Conservation (phyloP, 1,284 basidiomycete genomes). For the Heterobasidion occidentale region DNA sequence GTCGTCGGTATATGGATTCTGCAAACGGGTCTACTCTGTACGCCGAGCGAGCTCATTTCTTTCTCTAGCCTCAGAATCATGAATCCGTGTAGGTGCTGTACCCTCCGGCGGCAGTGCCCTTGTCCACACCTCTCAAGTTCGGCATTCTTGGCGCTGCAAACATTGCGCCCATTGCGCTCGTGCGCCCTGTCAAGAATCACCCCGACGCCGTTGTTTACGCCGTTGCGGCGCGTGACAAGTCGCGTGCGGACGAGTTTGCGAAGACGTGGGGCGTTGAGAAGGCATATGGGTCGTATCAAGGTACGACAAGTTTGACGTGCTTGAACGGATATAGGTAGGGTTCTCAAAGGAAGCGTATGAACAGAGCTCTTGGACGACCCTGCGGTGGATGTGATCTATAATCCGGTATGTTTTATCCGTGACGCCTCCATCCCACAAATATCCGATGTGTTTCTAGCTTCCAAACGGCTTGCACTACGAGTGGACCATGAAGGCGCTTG, state of each 20-base stretch:
- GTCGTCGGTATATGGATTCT: neutral
- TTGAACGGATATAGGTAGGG: neutral
- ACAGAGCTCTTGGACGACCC: constrained; percentile 52
- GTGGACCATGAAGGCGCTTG: constrained; percentile 70
- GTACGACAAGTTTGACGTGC: constrained; percentile 20
- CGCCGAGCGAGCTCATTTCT: neutral
- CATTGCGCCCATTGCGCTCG: constrained; percentile 54
- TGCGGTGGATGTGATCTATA: constrained; percentile 56
- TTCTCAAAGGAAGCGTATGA: neutral
- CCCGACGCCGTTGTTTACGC: constrained; percentile 51
- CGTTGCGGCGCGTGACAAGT: constrained; percentile 54
- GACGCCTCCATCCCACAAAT: neutral
- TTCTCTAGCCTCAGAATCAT: neutral
- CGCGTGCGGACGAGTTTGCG: constrained; percentile 43
- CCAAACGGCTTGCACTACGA: constrained; percentile 70
- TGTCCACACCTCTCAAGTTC: constrained; percentile 34
- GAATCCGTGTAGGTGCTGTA: neutral
- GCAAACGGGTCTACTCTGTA: neutral
- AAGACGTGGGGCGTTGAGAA: constrained; percentile 48
- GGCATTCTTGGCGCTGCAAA: constrained; percentile 58
- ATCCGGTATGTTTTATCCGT: constrained; percentile 35
- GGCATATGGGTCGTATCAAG: constrained; percentile 49
- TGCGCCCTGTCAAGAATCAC: constrained; percentile 47
- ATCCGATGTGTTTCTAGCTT: constrained; percentile 27
- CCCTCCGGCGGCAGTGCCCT: constrained; percentile 3